Conservation (phyloP, 345 rosid genomes). For the Acer negundo region DNA sequence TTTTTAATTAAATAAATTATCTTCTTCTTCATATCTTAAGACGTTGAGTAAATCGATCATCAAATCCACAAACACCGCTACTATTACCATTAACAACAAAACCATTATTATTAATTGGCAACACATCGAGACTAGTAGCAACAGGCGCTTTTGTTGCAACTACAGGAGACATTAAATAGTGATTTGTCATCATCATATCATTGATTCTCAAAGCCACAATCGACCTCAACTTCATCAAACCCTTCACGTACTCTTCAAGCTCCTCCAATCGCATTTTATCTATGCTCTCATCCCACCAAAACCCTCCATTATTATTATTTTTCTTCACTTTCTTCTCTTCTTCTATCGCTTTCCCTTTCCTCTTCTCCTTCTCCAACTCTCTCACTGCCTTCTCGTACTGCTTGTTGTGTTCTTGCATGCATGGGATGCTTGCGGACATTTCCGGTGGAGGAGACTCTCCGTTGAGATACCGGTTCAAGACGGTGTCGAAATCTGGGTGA, state of each 20-base stretch:
- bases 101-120: background rate
- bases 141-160: background rate
- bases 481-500: slow-evolving; percentile 25
- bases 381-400: slow-evolving; percentile 21
- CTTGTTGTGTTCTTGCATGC: slow-evolving; percentile 16
- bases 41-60: background rate
- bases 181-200: slow-evolving; percentile 22
- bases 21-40: slow-evolving; percentile 1
- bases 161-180: background rate
- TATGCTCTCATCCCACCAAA: slow-evolving; percentile 43
- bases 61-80: slow-evolving; percentile 1
- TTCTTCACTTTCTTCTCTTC: slow-evolving; percentile 13
- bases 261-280: slow-evolving; percentile 36
- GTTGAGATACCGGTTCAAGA: slow-evolving; percentile 17
- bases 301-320: background rate
- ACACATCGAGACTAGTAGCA: no score
- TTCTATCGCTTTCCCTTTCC: background rate
- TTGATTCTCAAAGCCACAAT: slow-evolving; percentile 22
- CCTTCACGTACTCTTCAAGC: slow-evolving; percentile 31
- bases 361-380: slow-evolving; percentile 35
- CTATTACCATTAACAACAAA: background rate
- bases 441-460: background rate
- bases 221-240: slow-evolving; percentile 33
- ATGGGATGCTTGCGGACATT: background rate
- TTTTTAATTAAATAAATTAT: background rate